phyloP scores from a whole-genome alignment of 129 eudicot genomes.

The Tagetes patula region DNA sequence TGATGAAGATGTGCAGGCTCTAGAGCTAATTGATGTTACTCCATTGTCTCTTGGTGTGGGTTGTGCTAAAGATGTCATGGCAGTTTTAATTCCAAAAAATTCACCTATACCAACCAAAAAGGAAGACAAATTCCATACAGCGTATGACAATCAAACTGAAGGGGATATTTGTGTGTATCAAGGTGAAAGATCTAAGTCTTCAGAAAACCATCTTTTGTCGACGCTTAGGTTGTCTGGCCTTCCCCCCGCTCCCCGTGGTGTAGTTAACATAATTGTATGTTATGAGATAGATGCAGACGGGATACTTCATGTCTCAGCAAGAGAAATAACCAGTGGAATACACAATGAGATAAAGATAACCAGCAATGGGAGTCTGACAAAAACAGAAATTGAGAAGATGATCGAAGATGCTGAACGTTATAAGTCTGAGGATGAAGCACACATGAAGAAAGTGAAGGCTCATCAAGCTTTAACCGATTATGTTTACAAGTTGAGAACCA shows the following conservation, averaged over 20 bases:
- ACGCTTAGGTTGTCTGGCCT: neutral
- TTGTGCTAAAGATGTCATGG: neutral
- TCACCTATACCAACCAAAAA: conserved; percentile 1
- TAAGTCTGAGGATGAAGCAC: neutral
- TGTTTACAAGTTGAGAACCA: neutral
- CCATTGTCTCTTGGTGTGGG: neutral
- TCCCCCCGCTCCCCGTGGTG: neutral
- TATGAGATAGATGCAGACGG: neutral
- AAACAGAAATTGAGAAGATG: neutral
- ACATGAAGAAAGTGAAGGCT: neutral
- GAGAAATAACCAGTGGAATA: neutral
- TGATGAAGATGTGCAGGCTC: conserved; percentile 12
- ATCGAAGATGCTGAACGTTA: neutral
- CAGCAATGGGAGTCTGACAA: neutral
- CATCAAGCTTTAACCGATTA: neutral
- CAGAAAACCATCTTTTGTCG: neutral
- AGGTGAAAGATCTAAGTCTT: neutral
- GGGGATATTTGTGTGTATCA: neutral
- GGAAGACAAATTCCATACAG: neutral
- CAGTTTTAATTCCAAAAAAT: neutral
- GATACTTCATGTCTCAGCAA: neutral
- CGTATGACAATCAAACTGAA: neutral
- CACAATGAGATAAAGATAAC: neutral
- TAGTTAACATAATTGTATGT: neutral
- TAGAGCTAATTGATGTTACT: neutral